phyloP scores from a whole-genome alignment of 2,329 filamentous ascomycete species.

The Aspergillus nomiae region DNA sequence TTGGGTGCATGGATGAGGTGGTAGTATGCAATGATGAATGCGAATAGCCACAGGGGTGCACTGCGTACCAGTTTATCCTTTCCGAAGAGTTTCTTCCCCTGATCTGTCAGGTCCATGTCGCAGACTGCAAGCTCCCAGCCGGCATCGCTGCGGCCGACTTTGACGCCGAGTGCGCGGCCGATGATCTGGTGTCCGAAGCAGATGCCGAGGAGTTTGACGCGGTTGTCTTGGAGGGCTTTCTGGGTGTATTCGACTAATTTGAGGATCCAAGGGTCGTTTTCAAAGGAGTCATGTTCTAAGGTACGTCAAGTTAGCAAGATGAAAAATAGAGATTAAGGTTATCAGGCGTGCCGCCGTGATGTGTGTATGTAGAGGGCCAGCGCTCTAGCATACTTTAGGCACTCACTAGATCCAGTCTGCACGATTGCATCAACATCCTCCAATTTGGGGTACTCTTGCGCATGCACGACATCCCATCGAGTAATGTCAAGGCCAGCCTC shows the following conservation, averaged over 20 bases:
- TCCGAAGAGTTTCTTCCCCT: constrained; percentile 72
- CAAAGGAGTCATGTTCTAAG: constrained; percentile 72
- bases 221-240: constrained; percentile 60
- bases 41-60: not conserved
- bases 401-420: constrained; percentile 69
- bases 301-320: not conserved
- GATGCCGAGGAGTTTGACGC: constrained; percentile 73
- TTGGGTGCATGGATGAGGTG: not conserved
- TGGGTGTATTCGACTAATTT: constrained; percentile 70
- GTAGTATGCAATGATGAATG: not conserved
- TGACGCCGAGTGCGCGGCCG: constrained; percentile 68
- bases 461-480: constrained; percentile 70
- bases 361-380: no score
- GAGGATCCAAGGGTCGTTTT: constrained; percentile 73
- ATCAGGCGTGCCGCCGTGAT: not conserved
- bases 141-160: constrained; percentile 65
- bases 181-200: constrained; percentile 91
- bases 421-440: constrained; percentile 79
- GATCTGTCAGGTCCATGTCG: constrained; percentile 66
- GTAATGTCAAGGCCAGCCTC: constrained; percentile 58
- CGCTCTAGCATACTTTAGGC: not conserved
- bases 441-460: constrained; percentile 69
- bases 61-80: constrained; percentile 60
- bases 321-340: not conserved
- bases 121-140: constrained; percentile 85